A percentile compares a stretch with the other conserved stretches of the same genome.
Conservation (phyloP, 345 rosid genomes). For the Populus alba region DNA sequence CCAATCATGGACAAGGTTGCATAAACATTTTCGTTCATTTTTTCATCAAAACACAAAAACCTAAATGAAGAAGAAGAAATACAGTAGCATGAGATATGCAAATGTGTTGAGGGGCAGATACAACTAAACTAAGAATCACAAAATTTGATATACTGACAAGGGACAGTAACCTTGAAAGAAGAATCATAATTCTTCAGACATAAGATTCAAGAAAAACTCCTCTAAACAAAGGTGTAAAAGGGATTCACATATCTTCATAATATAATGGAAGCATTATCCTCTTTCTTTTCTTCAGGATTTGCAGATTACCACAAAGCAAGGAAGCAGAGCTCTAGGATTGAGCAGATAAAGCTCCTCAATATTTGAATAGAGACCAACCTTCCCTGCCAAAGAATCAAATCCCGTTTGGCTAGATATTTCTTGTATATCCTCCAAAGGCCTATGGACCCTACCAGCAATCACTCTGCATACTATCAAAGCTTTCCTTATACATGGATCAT, state of each 20-base stretch:
- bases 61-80: conserved; percentile 11
- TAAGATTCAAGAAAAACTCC: conserved; percentile 12
- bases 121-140: conserved; percentile 1
- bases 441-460: conserved; percentile 93
- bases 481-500: conserved; percentile 54
- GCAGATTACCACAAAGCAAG: conserved; percentile 88
- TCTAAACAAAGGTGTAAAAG: conserved; percentile 8
- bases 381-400: conserved; percentile 94
- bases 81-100: conserved; percentile 23
- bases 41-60: conserved; percentile 12
- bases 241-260: conserved; percentile 17
- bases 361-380: conserved; percentile 86
- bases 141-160: conserved; percentile 18
- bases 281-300: conserved; percentile 43
- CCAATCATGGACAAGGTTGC: not conserved
- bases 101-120: conserved; percentile 8
- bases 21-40: not conserved
- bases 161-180: conserved; percentile 10
- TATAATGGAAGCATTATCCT: not conserved
- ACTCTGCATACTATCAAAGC: conserved; percentile 93
- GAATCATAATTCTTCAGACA: conserved; percentile 25
- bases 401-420: conserved; percentile 80
- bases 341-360: conserved; percentile 96
- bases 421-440: conserved; percentile 83
- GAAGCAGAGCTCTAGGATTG: conserved; percentile 88